A percentile compares a stretch with the other conserved stretches of the same genome.
These are phyloP conservation scores for Leucocoprinus birnbaumii DNA, from an alignment of 768 basidiomycete genomes.

Conservation along the genomic window DNA sequence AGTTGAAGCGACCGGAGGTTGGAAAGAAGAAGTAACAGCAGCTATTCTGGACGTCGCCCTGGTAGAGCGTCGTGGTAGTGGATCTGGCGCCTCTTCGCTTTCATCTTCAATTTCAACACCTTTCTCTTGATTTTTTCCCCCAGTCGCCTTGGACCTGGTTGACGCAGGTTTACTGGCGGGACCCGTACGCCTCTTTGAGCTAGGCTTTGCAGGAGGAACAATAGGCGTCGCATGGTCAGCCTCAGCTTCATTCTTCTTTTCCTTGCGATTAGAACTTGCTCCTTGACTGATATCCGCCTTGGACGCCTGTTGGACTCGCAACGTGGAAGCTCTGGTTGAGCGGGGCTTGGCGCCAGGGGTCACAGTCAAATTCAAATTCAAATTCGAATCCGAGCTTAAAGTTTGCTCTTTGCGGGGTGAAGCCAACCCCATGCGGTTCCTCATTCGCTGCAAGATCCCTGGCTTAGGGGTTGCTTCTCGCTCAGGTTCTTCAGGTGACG, in stretches of 20 bases:
- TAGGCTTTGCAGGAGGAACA: background rate
- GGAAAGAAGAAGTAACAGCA: background rate
- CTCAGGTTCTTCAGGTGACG: background rate
- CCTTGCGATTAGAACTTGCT: too few species aligned
- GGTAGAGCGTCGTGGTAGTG: constrained; percentile 3
- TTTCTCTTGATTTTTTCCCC: background rate
- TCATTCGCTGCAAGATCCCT: constrained; percentile 39
- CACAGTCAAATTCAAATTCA: background rate
- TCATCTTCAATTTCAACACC: background rate
- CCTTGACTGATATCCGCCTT: background rate
- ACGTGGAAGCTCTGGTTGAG: constrained; percentile 11
- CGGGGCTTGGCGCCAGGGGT: constrained; percentile 1
- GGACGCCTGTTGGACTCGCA: constrained; percentile 10
- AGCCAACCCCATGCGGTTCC: constrained; percentile 31
- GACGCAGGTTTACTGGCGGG: background rate
- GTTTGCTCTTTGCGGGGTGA: background rate
- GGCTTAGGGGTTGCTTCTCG: constrained; percentile 15
- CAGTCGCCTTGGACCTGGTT: background rate
- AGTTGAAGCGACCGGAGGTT: background rate
- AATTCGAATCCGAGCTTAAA: background rate
- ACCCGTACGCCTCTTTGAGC: background rate
- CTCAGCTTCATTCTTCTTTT: background rate
- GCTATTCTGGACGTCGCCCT: background rate
- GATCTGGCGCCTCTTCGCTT: background rate
- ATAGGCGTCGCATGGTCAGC: background rate